These are phyloP conservation scores for Backusella sp. DNA, from an alignment of 192 early-diverging fungal species.

Conservation along the genomic window DNA sequence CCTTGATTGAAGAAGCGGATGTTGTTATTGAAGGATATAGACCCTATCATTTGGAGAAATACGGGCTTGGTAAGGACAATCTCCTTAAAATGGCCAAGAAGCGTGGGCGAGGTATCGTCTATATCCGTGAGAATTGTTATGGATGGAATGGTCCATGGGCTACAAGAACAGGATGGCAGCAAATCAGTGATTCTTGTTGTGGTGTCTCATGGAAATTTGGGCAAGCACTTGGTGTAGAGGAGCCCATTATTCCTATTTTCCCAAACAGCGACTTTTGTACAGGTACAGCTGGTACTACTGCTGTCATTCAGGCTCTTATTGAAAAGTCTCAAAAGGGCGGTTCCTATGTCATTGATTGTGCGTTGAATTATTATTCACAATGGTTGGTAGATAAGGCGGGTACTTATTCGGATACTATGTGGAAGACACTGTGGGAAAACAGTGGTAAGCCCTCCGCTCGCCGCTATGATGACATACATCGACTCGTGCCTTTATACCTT, in stretches of 20 bases:
- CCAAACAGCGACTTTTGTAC: not conserved
- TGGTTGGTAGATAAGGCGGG: slow-evolving; percentile 14
- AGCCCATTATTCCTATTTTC: not conserved
- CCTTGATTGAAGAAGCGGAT: slow-evolving; percentile 12
- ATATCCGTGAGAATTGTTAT: slow-evolving; percentile 15
- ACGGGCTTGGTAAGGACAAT: slow-evolving; percentile 11
- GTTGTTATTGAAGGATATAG: slow-evolving; percentile 14
- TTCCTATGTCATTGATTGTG: slow-evolving; percentile 9
- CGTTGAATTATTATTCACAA: slow-evolving; percentile 11
- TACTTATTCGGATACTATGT: not conserved
- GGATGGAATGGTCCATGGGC: slow-evolving; percentile 17
- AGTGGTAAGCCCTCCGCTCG: not conserved
- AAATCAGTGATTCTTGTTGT: slow-evolving; percentile 7
- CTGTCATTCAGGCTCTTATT: slow-evolving; percentile 10
- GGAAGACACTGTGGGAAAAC: not conserved
- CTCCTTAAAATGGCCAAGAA: not conserved
- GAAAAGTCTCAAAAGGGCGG: slow-evolving; percentile 6
- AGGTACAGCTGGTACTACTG: not conserved
- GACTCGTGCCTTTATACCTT: not conserved
- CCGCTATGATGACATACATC: not conserved
- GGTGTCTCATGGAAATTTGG: slow-evolving; percentile 13
- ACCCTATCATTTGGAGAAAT: slow-evolving; percentile 16
- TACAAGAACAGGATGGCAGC: slow-evolving; percentile 16
- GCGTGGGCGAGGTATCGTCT: slow-evolving; percentile 12
- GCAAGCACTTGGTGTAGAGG: slow-evolving; percentile 1